Percentiles rank a stretch among this genome's conserved stretches.
Conservation (phyloP, 176 grass and related monocot genomes). For the Avena atlantica region DNA sequence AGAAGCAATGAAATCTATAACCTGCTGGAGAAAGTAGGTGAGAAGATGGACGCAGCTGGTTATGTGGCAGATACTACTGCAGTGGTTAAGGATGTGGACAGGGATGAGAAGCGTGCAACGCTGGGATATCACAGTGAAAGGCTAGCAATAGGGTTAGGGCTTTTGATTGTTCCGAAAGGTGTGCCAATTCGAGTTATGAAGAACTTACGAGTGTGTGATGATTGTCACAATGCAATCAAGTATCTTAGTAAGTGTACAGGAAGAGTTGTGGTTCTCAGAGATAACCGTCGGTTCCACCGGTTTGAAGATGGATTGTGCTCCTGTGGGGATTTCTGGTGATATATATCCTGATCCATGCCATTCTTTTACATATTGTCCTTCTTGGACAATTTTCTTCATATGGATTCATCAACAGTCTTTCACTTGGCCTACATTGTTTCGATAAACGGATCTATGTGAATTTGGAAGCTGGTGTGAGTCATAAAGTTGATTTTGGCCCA, state of each 20-base stretch:
- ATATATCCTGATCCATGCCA: constrained; percentile 14
- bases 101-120: constrained; percentile 64
- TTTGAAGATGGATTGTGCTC: constrained; percentile 86
- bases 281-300: constrained; percentile 80
- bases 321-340: constrained; percentile 93
- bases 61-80: constrained; percentile 82
- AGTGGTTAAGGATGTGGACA: constrained; percentile 76
- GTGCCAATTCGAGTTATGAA: constrained; percentile 91
- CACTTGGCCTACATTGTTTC: neutral
- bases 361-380: constrained; percentile 15
- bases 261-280: constrained; percentile 76
- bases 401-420: constrained; percentile 12
- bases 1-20: constrained; percentile 73
- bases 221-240: constrained; percentile 95
- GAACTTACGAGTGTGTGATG: constrained; percentile 87
- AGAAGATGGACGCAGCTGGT: constrained; percentile 81
- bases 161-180: constrained; percentile 80
- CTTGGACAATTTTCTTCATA: constrained; percentile 17
- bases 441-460: constrained; percentile 3
- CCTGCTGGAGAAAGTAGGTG: constrained; percentile 69
- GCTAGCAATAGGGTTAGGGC: constrained; percentile 81
- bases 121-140: constrained; percentile 94
- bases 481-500: constrained; percentile 22
- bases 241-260: constrained; percentile 86
- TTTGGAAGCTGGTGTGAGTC: constrained; percentile 24